These are phyloP conservation scores for Kwoniella shandongensis DNA, from an alignment of 768 basidiomycete species.

Conservation along the genomic window DNA sequence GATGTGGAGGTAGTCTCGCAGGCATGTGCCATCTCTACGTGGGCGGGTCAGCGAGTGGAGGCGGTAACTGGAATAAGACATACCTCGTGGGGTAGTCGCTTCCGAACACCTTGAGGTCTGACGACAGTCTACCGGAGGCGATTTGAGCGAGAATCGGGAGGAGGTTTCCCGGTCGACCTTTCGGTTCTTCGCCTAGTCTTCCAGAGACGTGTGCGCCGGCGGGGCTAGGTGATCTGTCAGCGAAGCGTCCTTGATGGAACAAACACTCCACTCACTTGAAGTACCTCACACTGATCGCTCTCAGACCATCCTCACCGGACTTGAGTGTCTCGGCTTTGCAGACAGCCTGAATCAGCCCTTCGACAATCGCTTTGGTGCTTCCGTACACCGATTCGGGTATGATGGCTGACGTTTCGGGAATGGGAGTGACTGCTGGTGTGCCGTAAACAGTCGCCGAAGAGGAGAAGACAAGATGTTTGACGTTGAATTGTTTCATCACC, in stretches of 20 bases:
- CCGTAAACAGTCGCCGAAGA: constrained; percentile 98
- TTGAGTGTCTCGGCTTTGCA: constrained; percentile 55
- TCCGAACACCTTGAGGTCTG: constrained; percentile 75
- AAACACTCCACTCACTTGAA: constrained; percentile 71
- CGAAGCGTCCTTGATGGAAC: constrained; percentile 25
- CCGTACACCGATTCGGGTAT: constrained; percentile 91
- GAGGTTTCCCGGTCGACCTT: constrained; percentile 88
- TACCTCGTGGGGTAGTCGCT: constrained; percentile 94
- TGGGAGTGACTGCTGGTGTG: constrained; percentile 83
- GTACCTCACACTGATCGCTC: constrained; percentile 81
- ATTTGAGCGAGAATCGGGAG: constrained; percentile 91
- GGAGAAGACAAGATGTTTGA: constrained; percentile 87
- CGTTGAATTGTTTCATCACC: constrained; percentile 79
- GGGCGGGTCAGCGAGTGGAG: neutral
- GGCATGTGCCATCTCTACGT: constrained; percentile 86
- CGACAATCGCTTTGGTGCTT: constrained; percentile 91
- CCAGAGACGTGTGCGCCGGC: constrained; percentile 96
- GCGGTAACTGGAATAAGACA: constrained; percentile 39
- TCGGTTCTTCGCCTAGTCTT: constrained; percentile 93
- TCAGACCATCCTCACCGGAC: constrained; percentile 15
- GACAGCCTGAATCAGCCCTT: constrained; percentile 82
- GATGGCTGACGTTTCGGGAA: constrained; percentile 84
- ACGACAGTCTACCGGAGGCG: constrained; percentile 84
- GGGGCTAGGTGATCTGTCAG: constrained; percentile 61
- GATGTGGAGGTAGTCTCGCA: constrained; percentile 73